Conservation (phyloP, 352 stramenopile genomes). For the Phytophthora palmivora region DNA sequence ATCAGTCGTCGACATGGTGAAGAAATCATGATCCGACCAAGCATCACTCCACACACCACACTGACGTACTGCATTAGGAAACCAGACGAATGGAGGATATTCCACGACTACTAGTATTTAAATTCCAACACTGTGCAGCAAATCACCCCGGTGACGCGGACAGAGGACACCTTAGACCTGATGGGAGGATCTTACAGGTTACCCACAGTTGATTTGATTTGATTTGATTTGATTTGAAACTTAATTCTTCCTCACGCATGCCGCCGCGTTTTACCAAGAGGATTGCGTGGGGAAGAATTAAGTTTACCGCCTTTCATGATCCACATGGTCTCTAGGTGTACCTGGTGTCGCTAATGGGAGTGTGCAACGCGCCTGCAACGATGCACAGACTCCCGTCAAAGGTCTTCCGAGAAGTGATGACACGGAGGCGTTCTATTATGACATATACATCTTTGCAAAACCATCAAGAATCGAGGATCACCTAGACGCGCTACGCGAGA, state of each 20-base stretch:
- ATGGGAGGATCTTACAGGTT: too few species aligned
- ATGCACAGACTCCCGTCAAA: slow-evolving; percentile 9
- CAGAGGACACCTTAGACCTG: too few species aligned
- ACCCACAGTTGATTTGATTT: slow-evolving; percentile 31
- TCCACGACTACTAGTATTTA: too few species aligned
- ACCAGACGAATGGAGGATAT: too few species aligned
- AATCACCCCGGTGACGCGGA: too few species aligned
- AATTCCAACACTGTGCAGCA: too few species aligned
- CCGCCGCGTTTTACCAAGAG: slow-evolving; percentile 32
- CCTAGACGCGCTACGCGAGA: neutral
- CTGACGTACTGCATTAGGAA: slow-evolving; percentile 22
- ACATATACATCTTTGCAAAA: slow-evolving; percentile 11
- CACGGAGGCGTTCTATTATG: slow-evolving; percentile 7
- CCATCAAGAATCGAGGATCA: neutral
- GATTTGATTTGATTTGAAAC: too few species aligned
- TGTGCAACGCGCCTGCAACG: too few species aligned
- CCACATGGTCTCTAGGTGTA: slow-evolving; percentile 9
- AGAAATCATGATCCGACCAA: slow-evolving; percentile 4
- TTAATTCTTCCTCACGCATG: too few species aligned
- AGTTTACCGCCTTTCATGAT: slow-evolving; percentile 21
- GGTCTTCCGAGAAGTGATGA: neutral
- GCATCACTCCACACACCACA: slow-evolving; percentile 2
- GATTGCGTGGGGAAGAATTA: slow-evolving; percentile 31
- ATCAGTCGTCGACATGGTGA: slow-evolving; percentile 6
- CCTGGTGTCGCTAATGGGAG: slow-evolving; percentile 4